A percentile compares a stretch with the other conserved stretches of the same genome.
Conservation (phyloP, 2,329 filamentous ascomycete genomes). For the Talaromyces albobiverticillius region DNA sequence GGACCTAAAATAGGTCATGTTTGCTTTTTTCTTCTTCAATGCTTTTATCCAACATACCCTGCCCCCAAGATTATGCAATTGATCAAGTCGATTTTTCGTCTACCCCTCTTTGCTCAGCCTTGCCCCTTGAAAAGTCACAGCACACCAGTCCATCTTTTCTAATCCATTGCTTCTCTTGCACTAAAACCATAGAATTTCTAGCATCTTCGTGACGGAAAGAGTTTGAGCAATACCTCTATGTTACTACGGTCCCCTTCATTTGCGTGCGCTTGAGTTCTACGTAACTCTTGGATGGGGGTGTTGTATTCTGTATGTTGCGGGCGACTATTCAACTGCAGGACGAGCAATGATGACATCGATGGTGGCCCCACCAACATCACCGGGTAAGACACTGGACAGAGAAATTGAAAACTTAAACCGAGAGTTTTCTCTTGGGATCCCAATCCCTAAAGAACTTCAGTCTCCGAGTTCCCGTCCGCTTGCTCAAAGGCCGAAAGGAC, state of each 20-base stretch:
- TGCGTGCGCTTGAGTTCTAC: neutral
- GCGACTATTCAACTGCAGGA: neutral
- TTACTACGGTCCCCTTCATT: neutral
- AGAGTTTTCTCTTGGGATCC: constrained; percentile 11
- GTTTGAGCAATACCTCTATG: too few relatives aligned
- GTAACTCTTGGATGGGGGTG: neutral
- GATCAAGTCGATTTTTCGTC: neutral
- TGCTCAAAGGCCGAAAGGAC: constrained; percentile 9
- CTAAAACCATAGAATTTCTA: neutral
- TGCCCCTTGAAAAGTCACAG: too few relatives aligned
- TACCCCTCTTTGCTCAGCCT: neutral
- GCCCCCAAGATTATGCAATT: neutral
- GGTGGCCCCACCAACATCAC: constrained; percentile 8
- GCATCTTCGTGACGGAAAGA: too few relatives aligned
- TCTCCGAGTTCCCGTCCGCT: constrained; percentile 10
- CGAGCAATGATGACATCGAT: neutral
- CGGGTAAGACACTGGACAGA: constrained; percentile 9
- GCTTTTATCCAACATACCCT: too few relatives aligned
- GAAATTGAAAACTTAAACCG: constrained; percentile 12
- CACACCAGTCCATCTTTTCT: neutral
- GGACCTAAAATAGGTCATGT: neutral
- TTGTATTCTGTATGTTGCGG: neutral
- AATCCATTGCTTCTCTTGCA: neutral
- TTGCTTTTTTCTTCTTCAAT: neutral
- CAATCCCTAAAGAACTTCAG: constrained; percentile 11